A percentile compares a stretch with the other conserved stretches of the same genome.
phyloP scores from a whole-genome alignment of 176 grass and related monocot genomes.

The Oryza coarctata region DNA sequence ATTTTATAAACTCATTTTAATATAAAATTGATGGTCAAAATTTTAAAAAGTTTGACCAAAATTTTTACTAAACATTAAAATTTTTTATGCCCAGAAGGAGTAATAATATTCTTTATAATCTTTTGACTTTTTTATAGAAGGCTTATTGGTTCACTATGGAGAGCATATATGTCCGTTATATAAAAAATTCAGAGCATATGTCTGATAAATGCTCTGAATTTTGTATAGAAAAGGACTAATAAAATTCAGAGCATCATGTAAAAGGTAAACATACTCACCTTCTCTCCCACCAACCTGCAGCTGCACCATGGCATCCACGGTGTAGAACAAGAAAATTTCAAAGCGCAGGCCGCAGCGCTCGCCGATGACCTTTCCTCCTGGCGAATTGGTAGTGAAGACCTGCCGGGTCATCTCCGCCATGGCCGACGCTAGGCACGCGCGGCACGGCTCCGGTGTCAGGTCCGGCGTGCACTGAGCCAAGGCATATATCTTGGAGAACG shows the following conservation, averaged over 20 bases:
- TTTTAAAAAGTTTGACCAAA: too few relatives aligned
- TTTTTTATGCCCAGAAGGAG: too few relatives aligned
- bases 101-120: too few relatives aligned
- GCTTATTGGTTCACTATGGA: background rate
- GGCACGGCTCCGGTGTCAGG: constrained; percentile 19
- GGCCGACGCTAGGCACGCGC: constrained; percentile 19
- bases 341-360: constrained; percentile 43
- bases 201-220: too few relatives aligned
- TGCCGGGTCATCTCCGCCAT: constrained; percentile 3
- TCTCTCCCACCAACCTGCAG: background rate
- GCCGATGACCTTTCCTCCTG: constrained; percentile 38
- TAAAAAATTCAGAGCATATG: too few relatives aligned
- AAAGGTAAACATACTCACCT: background rate
- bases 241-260: too few relatives aligned
- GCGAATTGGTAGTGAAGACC: background rate
- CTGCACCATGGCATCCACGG: background rate
- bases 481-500: constrained; percentile 35
- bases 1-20: too few relatives aligned
- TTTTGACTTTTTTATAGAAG: too few relatives aligned
- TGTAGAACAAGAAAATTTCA: constrained; percentile 30
- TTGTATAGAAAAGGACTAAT: too few relatives aligned
- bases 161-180: too few relatives aligned
- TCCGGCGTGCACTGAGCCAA: constrained; percentile 52
- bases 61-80: too few relatives aligned
- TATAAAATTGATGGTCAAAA: too few relatives aligned